Conservation (phyloP, 768 basidiomycete genomes). For the Serpula lacrymans region DNA sequence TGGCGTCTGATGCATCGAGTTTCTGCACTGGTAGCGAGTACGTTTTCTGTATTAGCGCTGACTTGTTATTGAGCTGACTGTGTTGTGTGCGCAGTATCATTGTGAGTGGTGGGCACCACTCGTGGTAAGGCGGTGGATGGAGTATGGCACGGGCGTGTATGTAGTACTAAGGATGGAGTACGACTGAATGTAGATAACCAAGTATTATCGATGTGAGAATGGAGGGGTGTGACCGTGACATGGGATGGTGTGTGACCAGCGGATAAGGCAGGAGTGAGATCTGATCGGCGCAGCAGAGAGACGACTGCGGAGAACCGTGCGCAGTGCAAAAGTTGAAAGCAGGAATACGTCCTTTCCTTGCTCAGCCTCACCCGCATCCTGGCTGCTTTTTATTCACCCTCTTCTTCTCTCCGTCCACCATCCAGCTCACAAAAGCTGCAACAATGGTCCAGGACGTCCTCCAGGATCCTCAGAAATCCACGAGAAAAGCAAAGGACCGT, state of each 20-base stretch:
- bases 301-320: conserved; percentile 30
- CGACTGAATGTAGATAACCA: too few relatives aligned
- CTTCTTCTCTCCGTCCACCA: conserved; percentile 1
- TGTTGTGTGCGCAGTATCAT: too few relatives aligned
- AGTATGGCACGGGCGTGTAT: too few relatives aligned
- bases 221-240: conserved; percentile 12
- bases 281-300: conserved; percentile 29
- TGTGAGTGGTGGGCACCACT: conserved; percentile 28
- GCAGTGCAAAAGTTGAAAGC: conserved; percentile 9
- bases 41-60: too few relatives aligned
- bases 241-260: conserved; percentile 5
- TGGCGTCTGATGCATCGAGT: conserved; percentile 71
- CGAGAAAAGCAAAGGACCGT: conserved; percentile 42
- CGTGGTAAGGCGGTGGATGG: conserved; percentile 21
- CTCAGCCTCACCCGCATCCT: conserved; percentile 4
- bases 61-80: too few relatives aligned
- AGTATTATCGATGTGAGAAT: too few relatives aligned
- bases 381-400: background rate
- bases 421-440: conserved; percentile 1
- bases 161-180: too few relatives aligned
- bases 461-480: conserved; percentile 22
- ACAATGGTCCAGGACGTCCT: conserved; percentile 26
- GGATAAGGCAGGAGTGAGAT: conserved; percentile 18
- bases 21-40: conserved; percentile 85
- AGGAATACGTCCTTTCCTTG: conserved; percentile 4